phyloP scores from a whole-genome alignment of 257 asterid genomes.

The Prunella vulgaris region DNA sequence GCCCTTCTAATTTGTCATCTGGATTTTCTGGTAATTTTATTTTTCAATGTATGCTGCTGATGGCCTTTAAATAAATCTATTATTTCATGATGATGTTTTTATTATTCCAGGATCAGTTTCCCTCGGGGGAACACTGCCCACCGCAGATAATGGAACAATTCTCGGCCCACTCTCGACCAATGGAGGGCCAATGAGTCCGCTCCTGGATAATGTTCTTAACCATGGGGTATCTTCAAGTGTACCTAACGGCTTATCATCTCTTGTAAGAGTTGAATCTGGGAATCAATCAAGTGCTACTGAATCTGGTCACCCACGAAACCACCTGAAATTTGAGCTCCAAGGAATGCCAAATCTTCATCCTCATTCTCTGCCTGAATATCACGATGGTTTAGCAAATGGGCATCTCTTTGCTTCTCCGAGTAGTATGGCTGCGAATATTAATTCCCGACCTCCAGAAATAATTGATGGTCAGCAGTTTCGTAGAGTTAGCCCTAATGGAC shows the following conservation, averaged over 20 bases:
- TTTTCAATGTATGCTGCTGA: slow-evolving; percentile 6
- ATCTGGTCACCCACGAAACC: slow-evolving; percentile 49
- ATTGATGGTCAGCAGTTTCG: slow-evolving; percentile 59
- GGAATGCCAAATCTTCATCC: slow-evolving; percentile 58
- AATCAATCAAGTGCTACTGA: slow-evolving; percentile 50
- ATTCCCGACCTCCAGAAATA: slow-evolving; percentile 47
- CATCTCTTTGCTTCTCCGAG: slow-evolving; percentile 63
- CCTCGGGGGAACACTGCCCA: slow-evolving; percentile 39
- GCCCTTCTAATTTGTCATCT: slow-evolving; percentile 51
- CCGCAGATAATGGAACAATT: slow-evolving; percentile 46
- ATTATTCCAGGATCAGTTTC: slow-evolving; percentile 49
- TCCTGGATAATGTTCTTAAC: slow-evolving; percentile 54
- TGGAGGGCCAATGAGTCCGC: slow-evolving; percentile 44
- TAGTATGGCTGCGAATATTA: slow-evolving; percentile 51
- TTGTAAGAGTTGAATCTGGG: slow-evolving; percentile 51
- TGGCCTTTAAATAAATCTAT: slow-evolving; percentile 23
- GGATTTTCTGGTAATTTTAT: slow-evolving; percentile 73
- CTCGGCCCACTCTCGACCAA: slow-evolving; percentile 42
- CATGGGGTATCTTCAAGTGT: slow-evolving; percentile 60
- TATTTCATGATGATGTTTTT: slow-evolving; percentile 11
- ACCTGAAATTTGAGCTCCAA: slow-evolving; percentile 52
- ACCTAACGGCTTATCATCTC: slow-evolving; percentile 59
- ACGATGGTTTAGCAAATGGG: slow-evolving; percentile 63
- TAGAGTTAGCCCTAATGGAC: slow-evolving; percentile 55
- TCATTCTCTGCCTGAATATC: slow-evolving; percentile 78